phyloP scores from a whole-genome alignment of 108 stramenopile genomes.

The Mayamaea pseudoterrestris region DNA sequence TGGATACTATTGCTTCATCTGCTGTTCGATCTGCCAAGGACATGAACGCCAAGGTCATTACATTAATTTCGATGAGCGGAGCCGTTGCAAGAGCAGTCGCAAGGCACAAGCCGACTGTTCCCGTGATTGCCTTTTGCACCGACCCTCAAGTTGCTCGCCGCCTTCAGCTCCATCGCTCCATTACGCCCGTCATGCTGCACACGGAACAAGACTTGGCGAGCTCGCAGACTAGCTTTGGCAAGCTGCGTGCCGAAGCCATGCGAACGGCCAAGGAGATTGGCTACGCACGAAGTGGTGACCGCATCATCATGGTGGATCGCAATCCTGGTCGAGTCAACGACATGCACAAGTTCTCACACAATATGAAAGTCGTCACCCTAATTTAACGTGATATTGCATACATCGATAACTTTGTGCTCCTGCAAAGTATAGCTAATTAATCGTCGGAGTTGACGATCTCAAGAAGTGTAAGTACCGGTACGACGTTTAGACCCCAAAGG shows the following conservation, averaged over 20 bases:
- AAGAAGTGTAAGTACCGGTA: too few species aligned
- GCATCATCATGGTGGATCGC: constrained; percentile 52
- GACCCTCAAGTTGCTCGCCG: constrained; percentile 60
- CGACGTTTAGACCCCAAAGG: too few species aligned
- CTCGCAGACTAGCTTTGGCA: constrained; percentile 36
- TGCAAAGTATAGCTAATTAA: too few species aligned
- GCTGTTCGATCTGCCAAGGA: constrained; percentile 87
- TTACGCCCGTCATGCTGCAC: constrained; percentile 68
- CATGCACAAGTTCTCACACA: constrained; percentile 42
- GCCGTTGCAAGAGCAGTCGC: constrained; percentile 44
- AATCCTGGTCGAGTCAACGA: constrained; percentile 40
- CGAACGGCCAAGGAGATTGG: constrained; percentile 57
- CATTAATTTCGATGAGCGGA: constrained; percentile 76
- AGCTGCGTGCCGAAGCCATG: constrained; percentile 52
- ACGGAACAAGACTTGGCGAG: too few species aligned
- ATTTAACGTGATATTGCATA: too few species aligned
- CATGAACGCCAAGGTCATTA: constrained; percentile 69
- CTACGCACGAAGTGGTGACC: constrained; percentile 41
- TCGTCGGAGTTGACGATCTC: too few species aligned
- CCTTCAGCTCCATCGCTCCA: constrained; percentile 64
- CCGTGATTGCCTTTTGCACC: constrained; percentile 71
- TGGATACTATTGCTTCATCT: constrained; percentile 46
- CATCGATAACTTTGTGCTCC: too few species aligned
- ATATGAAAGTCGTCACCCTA: constrained; percentile 56
- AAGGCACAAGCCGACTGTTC: constrained; percentile 60